Evolutionary conservation across 2,329 filamentous ascomycete species (phyloP).

Genomic region (Colletotrichum noveboracense): DNA sequence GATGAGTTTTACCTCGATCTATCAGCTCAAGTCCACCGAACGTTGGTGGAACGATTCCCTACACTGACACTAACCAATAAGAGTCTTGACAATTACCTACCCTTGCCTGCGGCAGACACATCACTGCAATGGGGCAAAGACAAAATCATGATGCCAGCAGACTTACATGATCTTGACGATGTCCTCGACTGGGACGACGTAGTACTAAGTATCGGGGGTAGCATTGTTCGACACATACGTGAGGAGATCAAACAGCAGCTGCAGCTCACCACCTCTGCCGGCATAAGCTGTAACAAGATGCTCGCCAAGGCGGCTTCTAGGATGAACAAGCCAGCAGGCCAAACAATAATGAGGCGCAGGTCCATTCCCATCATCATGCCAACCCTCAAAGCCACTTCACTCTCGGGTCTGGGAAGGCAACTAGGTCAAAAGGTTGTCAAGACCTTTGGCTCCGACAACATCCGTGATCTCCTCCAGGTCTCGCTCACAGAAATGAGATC

Average conservation of each 20-base stretch:
- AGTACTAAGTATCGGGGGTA: not conserved
- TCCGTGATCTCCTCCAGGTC: not conserved
- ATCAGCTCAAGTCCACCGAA: not conserved
- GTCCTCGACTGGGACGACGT: not conserved
- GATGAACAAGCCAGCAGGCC: not conserved
- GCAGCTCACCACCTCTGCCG: not conserved
- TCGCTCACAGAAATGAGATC: not conserved
- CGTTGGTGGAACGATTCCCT: not conserved
- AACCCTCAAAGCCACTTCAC: not conserved
- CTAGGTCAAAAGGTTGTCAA: not conserved
- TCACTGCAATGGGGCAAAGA: not conserved
- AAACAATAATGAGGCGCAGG: not conserved
- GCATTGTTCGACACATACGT: not conserved
- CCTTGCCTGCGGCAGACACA: not conserved
- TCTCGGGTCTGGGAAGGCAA: not conserved
- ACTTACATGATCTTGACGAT: accelerated
- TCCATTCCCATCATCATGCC: not conserved
- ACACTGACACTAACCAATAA: accelerated
- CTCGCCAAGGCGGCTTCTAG: not conserved
- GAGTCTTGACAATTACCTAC: not conserved
- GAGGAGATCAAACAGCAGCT: not conserved
- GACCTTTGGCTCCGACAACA: not conserved
- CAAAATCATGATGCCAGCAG: not conserved
- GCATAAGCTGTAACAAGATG: not conserved
- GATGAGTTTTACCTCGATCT: not conserved